Base-by-base conservation (phyloP, 345 rosid species). In the Pistacia vera region DNA sequence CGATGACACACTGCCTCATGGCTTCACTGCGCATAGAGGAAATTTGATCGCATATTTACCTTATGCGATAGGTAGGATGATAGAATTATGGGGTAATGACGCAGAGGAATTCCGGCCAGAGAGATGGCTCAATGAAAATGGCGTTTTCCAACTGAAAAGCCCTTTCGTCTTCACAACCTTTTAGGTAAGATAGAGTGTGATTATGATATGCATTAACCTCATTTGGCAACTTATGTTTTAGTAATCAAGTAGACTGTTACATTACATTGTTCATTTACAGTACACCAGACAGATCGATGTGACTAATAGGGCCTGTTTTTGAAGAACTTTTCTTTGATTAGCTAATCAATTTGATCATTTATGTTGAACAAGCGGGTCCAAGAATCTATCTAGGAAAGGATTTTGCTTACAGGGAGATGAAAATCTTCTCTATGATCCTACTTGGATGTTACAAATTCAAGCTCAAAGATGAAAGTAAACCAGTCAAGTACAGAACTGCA, bases 21-120 rank as follows among this genome's bases (percentile, higher is more conserved):
- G 80, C 8, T 76, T 17, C 44, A 28, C 14, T 18, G 75, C 79
- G 20, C 73, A 69, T 54, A 76, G 76, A 48, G 80, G 81, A 55
- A 82, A 82, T 17, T 6, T 48, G 56, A 51, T 82, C 2, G 11
- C 3, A 17, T 79, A 72, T 55, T 13, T 57, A 62, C 46, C 85
- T 8, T 82, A 76, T 52, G 82, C 78, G 5, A 79, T 76, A 80
- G 82, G 85, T 14, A 76, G 82, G 71, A 76, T 82, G 85, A 30
- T 57, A 30, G 38, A 7, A 20, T 11, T 82, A 28, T 79, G 85
- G 85, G 85, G 80, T 11, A 52, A 69, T 10, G 82, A 79, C 72
- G 82, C 78, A 3, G 76, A 72, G 17, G 78, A 72, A 62, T 82
- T 72, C 54, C 72, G 70, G 4, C 85, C 85, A 4, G 82, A 82